Evolutionary conservation across 768 basidiomycete species (phyloP), one percentile per base, ranked within the genome.

Genomic region (Panaeolus cyanescens): DNA sequence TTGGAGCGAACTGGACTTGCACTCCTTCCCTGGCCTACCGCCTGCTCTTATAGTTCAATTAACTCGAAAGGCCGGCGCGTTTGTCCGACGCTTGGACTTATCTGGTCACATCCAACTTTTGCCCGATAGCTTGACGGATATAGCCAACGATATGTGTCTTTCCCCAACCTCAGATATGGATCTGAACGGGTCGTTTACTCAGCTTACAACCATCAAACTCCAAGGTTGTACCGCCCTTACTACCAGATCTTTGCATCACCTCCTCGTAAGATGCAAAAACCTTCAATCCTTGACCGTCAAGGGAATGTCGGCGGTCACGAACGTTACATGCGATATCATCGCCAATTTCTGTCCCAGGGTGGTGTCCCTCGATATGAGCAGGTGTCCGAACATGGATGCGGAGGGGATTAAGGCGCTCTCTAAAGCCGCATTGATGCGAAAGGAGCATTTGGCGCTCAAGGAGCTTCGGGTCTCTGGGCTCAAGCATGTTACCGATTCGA

Each of bases 271-370:
- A 32, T 92, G 89, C 1, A 89, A 86, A 1, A 74, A 73, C 12
- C 74, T 95, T 53, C 75, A 81, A 64, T 77, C 68, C 32, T 71
- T 95, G 39, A 83, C 81, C 60, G 76, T 96, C 45, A 89, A 85
- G 67, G 93, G 91, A 0, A 79, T 95, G 6, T 63, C 71, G 3
- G 84, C 82, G 3, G 92, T 93, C 13, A 88, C 86, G 19, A 89
- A 92, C 69, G 80, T 84, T 15, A 95, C 91, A 1, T 89, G 91
- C 70, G 85, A 86, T 50, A 78, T 89, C 32, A 77, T 97, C 39
- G 83, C 80, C 6, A 79, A 78, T 28, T 80, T 81, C 60, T 91
- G 87, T 68, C 81, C 83, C 0, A 73, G 75, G 5, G 75, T 96
- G 22, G 70, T 76, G 12, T 78, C 76, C 0, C 77, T 96, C 62